phyloP scores from a whole-genome alignment of 2,329 filamentous ascomycete genomes.

The Penicillium sp. region DNA sequence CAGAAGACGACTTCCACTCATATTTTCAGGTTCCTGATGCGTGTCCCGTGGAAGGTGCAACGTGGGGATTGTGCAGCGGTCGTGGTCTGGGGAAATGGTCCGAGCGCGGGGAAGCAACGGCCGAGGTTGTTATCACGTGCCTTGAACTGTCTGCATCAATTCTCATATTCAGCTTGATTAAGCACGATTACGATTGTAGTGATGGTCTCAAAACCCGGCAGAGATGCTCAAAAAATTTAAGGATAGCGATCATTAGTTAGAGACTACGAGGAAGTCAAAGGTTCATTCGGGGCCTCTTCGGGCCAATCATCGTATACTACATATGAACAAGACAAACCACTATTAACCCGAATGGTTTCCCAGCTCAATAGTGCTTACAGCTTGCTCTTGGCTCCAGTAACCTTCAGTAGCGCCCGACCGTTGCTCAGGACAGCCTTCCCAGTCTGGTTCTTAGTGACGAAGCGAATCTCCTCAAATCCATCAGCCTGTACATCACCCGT shows the following conservation, averaged over 20 bases:
- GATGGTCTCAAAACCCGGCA: background rate
- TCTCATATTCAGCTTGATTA: background rate
- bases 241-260: background rate
- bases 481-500: constrained; percentile 61
- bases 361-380: constrained; percentile 50
- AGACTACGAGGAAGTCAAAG: background rate
- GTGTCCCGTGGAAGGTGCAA: background rate
- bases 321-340: background rate
- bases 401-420: constrained; percentile 76
- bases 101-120: constrained; percentile 13
- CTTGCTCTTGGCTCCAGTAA: constrained; percentile 64
- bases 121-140: constrained; percentile 16
- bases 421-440: constrained; percentile 88
- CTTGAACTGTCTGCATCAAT: background rate
- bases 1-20: background rate
- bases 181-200: background rate
- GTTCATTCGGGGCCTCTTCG: background rate
- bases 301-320: background rate
- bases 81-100: constrained; percentile 15
- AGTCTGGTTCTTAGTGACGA: constrained; percentile 74
- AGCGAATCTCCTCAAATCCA: constrained; percentile 81
- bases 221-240: background rate
- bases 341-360: background rate
- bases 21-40: background rate
- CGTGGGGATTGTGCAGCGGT: constrained; percentile 5